A percentile compares a stretch with the other conserved stretches of the same genome.
Conservation (phyloP, 306 rosid species). For the Styphnolobium japonicum region DNA sequence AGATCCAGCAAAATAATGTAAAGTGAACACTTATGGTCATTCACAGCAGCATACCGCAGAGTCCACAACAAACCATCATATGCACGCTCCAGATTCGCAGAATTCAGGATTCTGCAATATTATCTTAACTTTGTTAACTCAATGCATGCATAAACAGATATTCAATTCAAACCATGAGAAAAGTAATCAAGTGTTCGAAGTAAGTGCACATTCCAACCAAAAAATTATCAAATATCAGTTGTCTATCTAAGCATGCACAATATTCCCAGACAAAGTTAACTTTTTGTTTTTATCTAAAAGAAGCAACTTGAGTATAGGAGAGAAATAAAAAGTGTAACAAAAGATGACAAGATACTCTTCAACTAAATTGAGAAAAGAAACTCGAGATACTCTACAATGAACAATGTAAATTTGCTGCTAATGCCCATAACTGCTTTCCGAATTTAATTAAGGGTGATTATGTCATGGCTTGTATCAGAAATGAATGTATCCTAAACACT, state of each 20-base stretch:
- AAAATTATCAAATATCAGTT: conserved; percentile 10
- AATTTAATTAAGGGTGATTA: no score
- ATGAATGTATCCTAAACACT: no score
- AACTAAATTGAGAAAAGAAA: background rate
- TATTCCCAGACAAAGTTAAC: background rate
- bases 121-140: conserved; percentile 26
- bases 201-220: conserved; percentile 5
- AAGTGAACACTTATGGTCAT: conserved; percentile 11
- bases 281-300: background rate
- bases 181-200: background rate
- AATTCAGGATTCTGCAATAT: conserved; percentile 78
- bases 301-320: no score
- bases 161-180: conserved; percentile 22
- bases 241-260: conserved; percentile 7
- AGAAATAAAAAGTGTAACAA: background rate
- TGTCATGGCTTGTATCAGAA: no score
- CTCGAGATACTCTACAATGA: background rate
- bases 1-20: conserved; percentile 11
- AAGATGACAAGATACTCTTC: background rate
- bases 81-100: conserved; percentile 72
- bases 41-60: conserved; percentile 57
- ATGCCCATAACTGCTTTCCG: no score
- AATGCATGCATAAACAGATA: conserved; percentile 10
- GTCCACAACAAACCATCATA: conserved; percentile 93
- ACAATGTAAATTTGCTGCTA: no score